Evolutionary conservation across 169 alveolate genomes (phyloP).

Genomic region (Plasmodium relictum): DNA sequence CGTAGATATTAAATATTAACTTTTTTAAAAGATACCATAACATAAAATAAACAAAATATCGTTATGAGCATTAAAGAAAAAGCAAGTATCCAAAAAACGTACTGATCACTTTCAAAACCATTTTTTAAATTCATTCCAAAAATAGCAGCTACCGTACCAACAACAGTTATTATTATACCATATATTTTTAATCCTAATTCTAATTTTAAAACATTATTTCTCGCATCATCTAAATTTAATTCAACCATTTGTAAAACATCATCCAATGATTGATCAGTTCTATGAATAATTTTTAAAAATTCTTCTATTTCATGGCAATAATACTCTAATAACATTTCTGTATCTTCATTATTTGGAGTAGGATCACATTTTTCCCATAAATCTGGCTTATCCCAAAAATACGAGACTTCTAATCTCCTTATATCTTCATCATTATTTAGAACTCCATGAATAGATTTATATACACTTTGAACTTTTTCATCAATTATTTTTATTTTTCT

Average conservation of each 20-base stretch:
- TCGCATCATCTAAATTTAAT: constrained; percentile 85
- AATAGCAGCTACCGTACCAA: constrained; percentile 87
- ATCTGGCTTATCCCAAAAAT: constrained; percentile 82
- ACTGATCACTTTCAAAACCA: constrained; percentile 82
- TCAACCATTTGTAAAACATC: constrained; percentile 88
- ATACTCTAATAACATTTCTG: constrained; percentile 86
- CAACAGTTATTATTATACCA: constrained; percentile 84
- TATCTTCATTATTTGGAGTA: constrained; percentile 81
- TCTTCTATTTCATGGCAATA: constrained; percentile 88
- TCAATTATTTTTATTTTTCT: constrained; percentile 79
- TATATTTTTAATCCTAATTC: constrained; percentile 87
- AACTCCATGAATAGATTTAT: constrained; percentile 82
- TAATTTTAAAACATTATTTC: constrained; percentile 85
- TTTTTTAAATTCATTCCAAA: constrained; percentile 89
- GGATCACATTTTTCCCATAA: constrained; percentile 83
- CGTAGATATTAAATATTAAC: constrained; percentile 31
- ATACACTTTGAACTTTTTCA: constrained; percentile 82
- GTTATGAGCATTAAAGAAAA: constrained; percentile 81
- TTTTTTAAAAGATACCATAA: constrained; percentile 46
- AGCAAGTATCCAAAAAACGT: constrained; percentile 84
- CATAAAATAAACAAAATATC: constrained; percentile 56
- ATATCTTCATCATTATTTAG: constrained; percentile 84
- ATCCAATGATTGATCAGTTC: constrained; percentile 86
- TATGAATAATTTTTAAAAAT: constrained; percentile 78
- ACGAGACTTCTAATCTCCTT: constrained; percentile 82